Percentiles rank a stretch among this genome's conserved stretches.
Evolutionary conservation across 2,329 filamentous ascomycete genomes (phyloP).

Genomic region (Verticillium nubilum): DNA sequence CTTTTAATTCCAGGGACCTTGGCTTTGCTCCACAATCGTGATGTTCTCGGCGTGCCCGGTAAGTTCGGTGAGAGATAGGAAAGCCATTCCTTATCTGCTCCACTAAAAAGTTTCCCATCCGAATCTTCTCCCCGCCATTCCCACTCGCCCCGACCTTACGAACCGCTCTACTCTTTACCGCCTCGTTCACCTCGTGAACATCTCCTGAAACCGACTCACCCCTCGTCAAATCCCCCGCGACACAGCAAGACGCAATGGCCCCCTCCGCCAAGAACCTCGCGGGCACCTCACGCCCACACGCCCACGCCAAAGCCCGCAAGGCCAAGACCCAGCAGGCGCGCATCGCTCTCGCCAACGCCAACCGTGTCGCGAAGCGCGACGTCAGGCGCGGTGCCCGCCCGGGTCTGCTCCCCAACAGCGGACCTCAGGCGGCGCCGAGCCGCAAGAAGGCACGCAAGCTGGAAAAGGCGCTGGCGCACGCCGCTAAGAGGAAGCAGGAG

Average conservation of each 20-base stretch:
- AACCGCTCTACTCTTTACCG: background rate
- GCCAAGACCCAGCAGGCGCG: conserved; percentile 39
- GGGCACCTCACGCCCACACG: conserved; percentile 47
- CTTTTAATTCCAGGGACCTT: too few species aligned
- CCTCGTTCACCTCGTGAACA: background rate
- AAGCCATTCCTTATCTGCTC: background rate
- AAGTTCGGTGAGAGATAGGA: background rate
- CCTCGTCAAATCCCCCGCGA: background rate
- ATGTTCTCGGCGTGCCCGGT: background rate
- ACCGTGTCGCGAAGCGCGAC: conserved; percentile 36
- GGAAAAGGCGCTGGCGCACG: conserved; percentile 47
- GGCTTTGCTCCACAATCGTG: too few species aligned
- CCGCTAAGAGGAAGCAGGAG: conserved; percentile 35
- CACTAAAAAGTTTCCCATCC: conserved; percentile 7
- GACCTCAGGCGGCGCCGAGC: conserved; percentile 44
- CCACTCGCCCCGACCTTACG: background rate
- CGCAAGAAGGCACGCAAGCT: conserved; percentile 52
- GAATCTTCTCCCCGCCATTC: background rate
- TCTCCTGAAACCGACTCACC: background rate
- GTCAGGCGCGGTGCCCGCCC: conserved; percentile 42
- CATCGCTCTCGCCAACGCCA: conserved; percentile 20
- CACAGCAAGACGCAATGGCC: conserved; percentile 28
- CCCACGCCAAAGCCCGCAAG: conserved; percentile 38
- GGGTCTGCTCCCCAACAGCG: conserved; percentile 50
- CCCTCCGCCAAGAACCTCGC: conserved; percentile 55